These are phyloP conservation scores for Gaeumannomyces tritici DNA, from an alignment of 2,329 filamentous ascomycete genomes.

Conservation along the genomic window DNA sequence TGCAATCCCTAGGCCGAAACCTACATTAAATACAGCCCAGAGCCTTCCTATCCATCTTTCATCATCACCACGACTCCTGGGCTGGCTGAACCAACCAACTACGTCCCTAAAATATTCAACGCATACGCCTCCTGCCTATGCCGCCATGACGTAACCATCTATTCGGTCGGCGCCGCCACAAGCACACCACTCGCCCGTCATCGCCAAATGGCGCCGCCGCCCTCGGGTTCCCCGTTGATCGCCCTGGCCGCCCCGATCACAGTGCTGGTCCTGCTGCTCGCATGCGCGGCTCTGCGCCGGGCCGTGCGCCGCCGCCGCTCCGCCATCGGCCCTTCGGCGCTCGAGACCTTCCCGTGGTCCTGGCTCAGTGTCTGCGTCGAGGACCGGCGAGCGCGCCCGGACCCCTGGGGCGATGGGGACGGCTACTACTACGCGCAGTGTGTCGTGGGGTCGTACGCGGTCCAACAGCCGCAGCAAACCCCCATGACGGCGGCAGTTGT, in stretches of 20 bases:
- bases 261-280: neutral
- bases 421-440: neutral
- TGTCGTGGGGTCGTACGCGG: neutral
- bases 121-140: neutral
- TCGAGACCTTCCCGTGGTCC: neutral
- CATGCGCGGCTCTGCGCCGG: neutral
- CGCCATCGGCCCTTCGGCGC: neutral
- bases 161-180: neutral
- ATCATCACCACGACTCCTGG: neutral
- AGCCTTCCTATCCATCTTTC: neutral
- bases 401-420: neutral
- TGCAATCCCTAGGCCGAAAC: neutral
- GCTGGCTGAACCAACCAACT: neutral
- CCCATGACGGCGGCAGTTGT: neutral
- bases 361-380: slow-evolving; percentile 1
- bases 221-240: neutral
- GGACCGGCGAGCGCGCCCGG: neutral
- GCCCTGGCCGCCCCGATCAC: neutral
- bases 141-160: neutral
- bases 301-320: neutral
- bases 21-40: neutral
- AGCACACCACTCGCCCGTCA: neutral
- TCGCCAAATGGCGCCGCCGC: neutral
- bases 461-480: neutral
- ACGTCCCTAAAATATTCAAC: no score